Base-by-base conservation (phyloP, 2,329 filamentous ascomycete genomes). In the Microsporum canis region DNA sequence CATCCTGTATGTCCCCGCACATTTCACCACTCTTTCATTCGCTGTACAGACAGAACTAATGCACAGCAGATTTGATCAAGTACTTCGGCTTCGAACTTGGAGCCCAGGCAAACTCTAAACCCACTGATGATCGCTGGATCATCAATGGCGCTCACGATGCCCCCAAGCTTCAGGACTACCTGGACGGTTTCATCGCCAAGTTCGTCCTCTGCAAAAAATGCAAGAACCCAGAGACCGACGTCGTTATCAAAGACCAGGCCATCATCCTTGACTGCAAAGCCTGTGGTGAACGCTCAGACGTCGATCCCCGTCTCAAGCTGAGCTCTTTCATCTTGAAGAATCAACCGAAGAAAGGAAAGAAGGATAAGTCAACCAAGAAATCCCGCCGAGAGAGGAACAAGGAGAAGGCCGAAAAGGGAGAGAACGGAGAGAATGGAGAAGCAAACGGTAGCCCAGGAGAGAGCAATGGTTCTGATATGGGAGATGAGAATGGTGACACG, bases 181-280 rank as follows among this genome's bases (percentile, higher is more conserved):
- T 99, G 57, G 92, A 97, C 75, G 91, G 91, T 70, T 99, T 99
- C 84, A 99, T 99, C 79, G 84, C 87, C 81, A 96, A 90, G 80
- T 99, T 97, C 69, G 94, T 99, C 71, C 91, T 99, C 66, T 99
- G 94, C 88, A 95, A 95, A 81, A 92, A 95, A 76, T 99, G 94
- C 87, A 96, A 96, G 85, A 99, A 99, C 77, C 94, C 94, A 39
- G 94, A 99, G 82, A 99, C 94, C 67, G 91, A 95, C 67, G 87
- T 97, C 72, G 85, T 88, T 72, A 90, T 97, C 82, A 96, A 96
- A 79, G 91, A 96, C 70, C 89, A 88, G 60, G 85, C 83, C 73
- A 97, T 99, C 75, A 78, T 89, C 65, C 86, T 97, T 68, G 94
- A 99, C 79, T 99, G 94, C 87, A 99, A 99, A 80, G 94, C 94